phyloP scores from a whole-genome alignment of 768 basidiomycete genomes.

The Lentinula sp. region DNA sequence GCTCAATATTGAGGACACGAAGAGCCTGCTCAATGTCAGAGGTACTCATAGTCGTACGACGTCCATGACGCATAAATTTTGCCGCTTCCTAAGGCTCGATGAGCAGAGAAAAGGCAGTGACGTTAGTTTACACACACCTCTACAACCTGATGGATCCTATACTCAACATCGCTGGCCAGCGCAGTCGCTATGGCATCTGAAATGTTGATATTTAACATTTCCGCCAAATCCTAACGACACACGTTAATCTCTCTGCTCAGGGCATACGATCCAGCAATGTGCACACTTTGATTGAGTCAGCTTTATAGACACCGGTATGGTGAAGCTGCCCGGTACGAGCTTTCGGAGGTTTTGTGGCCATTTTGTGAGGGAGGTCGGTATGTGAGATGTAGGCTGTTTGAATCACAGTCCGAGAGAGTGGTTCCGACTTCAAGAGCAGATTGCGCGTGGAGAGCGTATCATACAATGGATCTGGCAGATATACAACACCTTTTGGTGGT shows the following conservation, averaged over 20 bases:
- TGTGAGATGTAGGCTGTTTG: background rate
- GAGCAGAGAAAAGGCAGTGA: conserved; percentile 1
- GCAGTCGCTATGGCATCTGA: conserved; percentile 76
- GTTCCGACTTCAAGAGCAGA: too few relatives aligned
- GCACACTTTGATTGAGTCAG: conserved; percentile 56
- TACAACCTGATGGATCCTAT: conserved; percentile 90
- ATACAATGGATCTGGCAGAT: too few relatives aligned
- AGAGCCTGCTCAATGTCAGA: conserved; percentile 92
- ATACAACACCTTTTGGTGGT: background rate
- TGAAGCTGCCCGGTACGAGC: conserved; percentile 36
- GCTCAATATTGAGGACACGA: conserved; percentile 93
- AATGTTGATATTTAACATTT: conserved; percentile 74
- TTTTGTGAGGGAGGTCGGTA: conserved; percentile 7
- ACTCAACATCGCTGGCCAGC: conserved; percentile 94
- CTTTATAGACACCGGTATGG: conserved; percentile 58
- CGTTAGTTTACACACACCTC: conserved; percentile 49
- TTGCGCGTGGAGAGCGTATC: too few relatives aligned
- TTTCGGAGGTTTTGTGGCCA: conserved; percentile 40
- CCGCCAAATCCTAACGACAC: conserved; percentile 75
- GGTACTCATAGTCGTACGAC: conserved; percentile 84
- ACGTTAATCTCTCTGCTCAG: conserved; percentile 3
- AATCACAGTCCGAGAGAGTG: too few relatives aligned
- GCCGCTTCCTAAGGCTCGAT: conserved; percentile 63
- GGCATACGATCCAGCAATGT: background rate
- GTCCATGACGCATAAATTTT: conserved; percentile 93